Evolutionary conservation across 2,329 filamentous ascomycete species (phyloP).

Genomic region (Epichloe gansuensis): DNA sequence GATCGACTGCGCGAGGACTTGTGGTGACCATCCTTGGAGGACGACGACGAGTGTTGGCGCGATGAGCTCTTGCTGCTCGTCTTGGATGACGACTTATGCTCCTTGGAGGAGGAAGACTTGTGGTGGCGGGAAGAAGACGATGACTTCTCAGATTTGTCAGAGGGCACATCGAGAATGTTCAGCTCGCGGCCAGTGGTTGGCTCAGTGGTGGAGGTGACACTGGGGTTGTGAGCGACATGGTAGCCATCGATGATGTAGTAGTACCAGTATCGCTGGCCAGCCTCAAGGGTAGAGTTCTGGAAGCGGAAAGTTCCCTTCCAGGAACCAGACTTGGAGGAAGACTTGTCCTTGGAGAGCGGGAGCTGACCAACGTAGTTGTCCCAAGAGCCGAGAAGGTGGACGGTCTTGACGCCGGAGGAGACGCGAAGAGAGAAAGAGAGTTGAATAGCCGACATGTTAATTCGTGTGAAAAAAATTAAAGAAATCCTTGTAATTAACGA

Average conservation of each 20-base stretch:
- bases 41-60: slow-evolving; percentile 29
- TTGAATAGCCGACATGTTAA: slow-evolving; percentile 79
- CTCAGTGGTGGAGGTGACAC: slow-evolving; percentile 78
- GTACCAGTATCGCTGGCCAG: slow-evolving; percentile 97
- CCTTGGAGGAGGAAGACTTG: slow-evolving; percentile 13
- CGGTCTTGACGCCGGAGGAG: slow-evolving; percentile 91
- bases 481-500: neutral
- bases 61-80: slow-evolving; percentile 24
- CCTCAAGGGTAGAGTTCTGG: slow-evolving; percentile 72
- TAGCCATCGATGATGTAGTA: slow-evolving; percentile 99
- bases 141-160: slow-evolving; percentile 25
- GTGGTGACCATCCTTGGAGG: slow-evolving; percentile 32
- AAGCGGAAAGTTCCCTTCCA: slow-evolving; percentile 98
- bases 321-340: slow-evolving; percentile 71
- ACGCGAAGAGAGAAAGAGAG: slow-evolving; percentile 93
- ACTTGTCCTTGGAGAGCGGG: slow-evolving; percentile 80
- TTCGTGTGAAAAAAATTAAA: slow-evolving; percentile 4
- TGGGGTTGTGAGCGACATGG: slow-evolving; percentile 93
- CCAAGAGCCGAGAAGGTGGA: slow-evolving; percentile 96
- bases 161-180: slow-evolving; percentile 91
- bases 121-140: slow-evolving; percentile 28
- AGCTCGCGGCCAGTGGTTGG: slow-evolving; percentile 93
- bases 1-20: slow-evolving; percentile 32
- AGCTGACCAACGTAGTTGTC: slow-evolving; percentile 94
- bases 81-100: slow-evolving; percentile 24